These are phyloP conservation scores for Ophiostoma pallidulum DNA, from an alignment of 2,329 filamentous ascomycete genomes.

Conservation along the genomic window DNA sequence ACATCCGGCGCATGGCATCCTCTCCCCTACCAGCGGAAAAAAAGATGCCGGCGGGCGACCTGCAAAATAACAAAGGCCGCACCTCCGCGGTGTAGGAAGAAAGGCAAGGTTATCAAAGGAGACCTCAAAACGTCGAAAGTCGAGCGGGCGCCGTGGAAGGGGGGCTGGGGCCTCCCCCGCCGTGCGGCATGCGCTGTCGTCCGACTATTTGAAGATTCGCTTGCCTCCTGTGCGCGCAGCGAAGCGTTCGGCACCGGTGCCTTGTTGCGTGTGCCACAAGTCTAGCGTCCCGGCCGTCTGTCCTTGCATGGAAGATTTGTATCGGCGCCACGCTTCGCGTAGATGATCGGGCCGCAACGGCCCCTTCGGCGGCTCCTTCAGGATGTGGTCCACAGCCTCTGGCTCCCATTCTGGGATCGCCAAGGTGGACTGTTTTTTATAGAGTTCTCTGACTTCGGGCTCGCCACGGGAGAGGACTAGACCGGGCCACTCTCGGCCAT, in stretches of 20 bases:
- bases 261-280: slow-evolving; percentile 52
- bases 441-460: slow-evolving; percentile 23
- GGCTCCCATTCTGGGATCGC: slow-evolving; percentile 19
- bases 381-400: slow-evolving; percentile 23
- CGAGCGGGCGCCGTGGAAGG: too few species aligned
- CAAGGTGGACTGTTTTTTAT: slow-evolving; percentile 25
- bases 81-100: too few species aligned
- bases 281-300: slow-evolving; percentile 51
- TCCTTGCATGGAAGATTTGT: slow-evolving; percentile 53
- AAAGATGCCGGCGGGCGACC: too few species aligned
- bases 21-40: too few species aligned
- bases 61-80: too few species aligned
- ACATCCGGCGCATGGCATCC: too few species aligned
- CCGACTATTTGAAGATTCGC: slow-evolving; percentile 36
- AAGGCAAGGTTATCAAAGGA: too few species aligned
- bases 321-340: slow-evolving; percentile 61
- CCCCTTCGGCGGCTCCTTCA: slow-evolving; percentile 33
- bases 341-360: slow-evolving; percentile 67
- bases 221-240: slow-evolving; percentile 42
- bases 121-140: too few species aligned
- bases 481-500: slow-evolving; percentile 30
- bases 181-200: too few species aligned
- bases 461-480: slow-evolving; percentile 19
- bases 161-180: too few species aligned
- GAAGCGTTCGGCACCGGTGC: slow-evolving; percentile 51